Conservation (phyloP, 2,329 filamentous ascomycete genomes). For the Tolypocladium endophyticum region DNA sequence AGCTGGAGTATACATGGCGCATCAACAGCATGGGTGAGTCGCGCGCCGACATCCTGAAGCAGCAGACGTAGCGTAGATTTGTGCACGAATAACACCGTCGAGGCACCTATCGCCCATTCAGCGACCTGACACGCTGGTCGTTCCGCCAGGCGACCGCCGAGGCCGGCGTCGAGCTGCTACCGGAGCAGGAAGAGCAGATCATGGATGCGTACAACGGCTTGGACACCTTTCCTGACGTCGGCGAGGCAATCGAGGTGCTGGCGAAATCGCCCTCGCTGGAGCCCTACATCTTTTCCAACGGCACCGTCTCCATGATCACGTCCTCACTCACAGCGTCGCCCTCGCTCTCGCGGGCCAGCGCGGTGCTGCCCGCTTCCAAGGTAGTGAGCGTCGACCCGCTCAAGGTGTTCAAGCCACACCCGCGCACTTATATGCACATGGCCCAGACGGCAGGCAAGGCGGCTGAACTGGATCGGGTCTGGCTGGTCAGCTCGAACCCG, state of each 20-base stretch:
- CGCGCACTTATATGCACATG: conserved; percentile 50
- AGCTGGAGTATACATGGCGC: conserved; percentile 70
- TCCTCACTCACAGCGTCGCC: conserved; percentile 48
- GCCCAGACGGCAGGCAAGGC: conserved; percentile 36
- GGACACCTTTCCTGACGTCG: conserved; percentile 53
- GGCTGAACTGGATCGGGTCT: conserved; percentile 39
- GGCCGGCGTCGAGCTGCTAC: conserved; percentile 31
- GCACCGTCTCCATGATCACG: conserved; percentile 51
- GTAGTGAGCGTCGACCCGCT: conserved; percentile 44
- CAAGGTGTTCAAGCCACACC: conserved; percentile 54
- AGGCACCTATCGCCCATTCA: conserved; percentile 45
- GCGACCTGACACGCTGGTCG: conserved; percentile 28
- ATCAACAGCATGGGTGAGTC: conserved; percentile 62
- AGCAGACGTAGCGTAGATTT: neutral
- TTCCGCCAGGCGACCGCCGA: conserved; percentile 56
- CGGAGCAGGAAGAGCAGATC: conserved; percentile 33
- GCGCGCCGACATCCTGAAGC: neutral
- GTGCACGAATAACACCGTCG: neutral
- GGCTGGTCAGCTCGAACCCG: conserved; percentile 62
- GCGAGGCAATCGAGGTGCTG: conserved; percentile 39
- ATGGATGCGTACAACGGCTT: conserved; percentile 57
- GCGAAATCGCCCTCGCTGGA: conserved; percentile 27
- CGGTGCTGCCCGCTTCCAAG: conserved; percentile 25
- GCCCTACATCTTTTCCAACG: conserved; percentile 61
- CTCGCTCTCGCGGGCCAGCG: conserved; percentile 36